These are phyloP conservation scores for Amylostereum areolatum DNA, from an alignment of 1,284 basidiomycete species.

Conservation along the genomic window DNA sequence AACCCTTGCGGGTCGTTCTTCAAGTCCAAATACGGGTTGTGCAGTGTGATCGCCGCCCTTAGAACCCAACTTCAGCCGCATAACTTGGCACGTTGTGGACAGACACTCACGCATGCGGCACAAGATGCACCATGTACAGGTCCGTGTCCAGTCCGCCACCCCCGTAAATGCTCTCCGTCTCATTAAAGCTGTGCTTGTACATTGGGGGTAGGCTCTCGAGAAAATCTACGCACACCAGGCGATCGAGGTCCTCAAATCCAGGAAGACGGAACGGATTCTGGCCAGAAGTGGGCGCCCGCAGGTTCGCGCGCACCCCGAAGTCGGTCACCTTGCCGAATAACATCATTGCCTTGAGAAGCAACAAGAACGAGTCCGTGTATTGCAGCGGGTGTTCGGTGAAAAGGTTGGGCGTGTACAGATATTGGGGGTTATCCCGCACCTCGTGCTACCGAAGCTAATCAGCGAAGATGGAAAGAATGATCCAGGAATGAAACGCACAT, in stretches of 20 bases:
- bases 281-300: constrained; percentile 54
- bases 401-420: constrained; percentile 53
- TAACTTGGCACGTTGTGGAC: too few species aligned
- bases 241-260: constrained; percentile 64
- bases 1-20: constrained; percentile 50
- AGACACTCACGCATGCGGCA: constrained; percentile 70
- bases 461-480: constrained; percentile 4
- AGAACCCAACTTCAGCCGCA: constrained; percentile 5
- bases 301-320: constrained; percentile 67
- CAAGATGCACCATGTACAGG: constrained; percentile 76
- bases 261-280: constrained; percentile 61
- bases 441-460: constrained; percentile 32
- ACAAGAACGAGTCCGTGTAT: constrained; percentile 74
- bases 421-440: constrained; percentile 66
- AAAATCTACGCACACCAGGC: constrained; percentile 59
- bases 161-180: constrained; percentile 34
- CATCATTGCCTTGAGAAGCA: constrained; percentile 76
- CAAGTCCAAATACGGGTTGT: constrained; percentile 76
- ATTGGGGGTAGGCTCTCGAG: constrained; percentile 60
- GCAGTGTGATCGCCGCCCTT: constrained; percentile 78
- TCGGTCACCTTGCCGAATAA: constrained; percentile 78
- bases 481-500: constrained; percentile 39
- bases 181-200: constrained; percentile 59
- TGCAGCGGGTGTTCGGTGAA: constrained; percentile 63
- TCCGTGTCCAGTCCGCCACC: constrained; percentile 66